Conservation (phyloP, 2,329 filamentous ascomycete genomes). For the Fusarium euwallaceae region DNA sequence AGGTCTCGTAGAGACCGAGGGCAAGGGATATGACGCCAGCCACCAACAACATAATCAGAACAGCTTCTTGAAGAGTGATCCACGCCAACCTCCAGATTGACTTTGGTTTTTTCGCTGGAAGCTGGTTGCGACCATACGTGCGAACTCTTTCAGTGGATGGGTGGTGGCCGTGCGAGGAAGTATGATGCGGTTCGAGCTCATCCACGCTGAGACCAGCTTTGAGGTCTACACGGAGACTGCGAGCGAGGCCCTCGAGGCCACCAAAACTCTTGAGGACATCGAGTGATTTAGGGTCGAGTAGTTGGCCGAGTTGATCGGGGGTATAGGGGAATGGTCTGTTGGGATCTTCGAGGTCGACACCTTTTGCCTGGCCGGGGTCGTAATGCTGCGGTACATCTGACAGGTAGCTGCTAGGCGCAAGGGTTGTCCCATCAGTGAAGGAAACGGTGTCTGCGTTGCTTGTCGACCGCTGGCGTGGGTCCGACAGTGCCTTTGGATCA, state of each 20-base stretch:
- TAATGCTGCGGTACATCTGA: conserved; percentile 14
- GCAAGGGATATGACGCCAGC: conserved; percentile 75
- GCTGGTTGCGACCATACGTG: conserved; percentile 12
- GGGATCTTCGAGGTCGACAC: neutral
- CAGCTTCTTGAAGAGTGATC: conserved; percentile 44
- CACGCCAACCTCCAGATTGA: conserved; percentile 24
- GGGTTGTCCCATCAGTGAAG: conserved; percentile 19
- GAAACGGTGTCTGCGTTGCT: conserved; percentile 31
- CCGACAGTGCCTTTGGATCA: conserved; percentile 31
- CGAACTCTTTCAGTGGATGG: conserved; percentile 2
- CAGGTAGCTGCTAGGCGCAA: conserved; percentile 25
- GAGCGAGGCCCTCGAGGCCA: conserved; percentile 76
- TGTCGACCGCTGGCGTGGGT: conserved; percentile 31
- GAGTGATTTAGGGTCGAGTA: conserved; percentile 81
- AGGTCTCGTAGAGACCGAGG: conserved; percentile 75
- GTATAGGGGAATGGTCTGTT: conserved; percentile 4
- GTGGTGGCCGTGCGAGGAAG: conserved; percentile 32
- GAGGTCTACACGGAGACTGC: conserved; percentile 74
- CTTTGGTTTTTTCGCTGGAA: conserved; percentile 22
- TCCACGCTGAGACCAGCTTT: conserved; percentile 76
- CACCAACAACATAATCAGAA: conserved; percentile 75
- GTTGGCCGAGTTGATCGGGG: conserved; percentile 69
- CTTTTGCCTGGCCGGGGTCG: conserved; percentile 6
- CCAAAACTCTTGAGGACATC: conserved; percentile 78
- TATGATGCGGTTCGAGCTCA: conserved; percentile 57